Evolutionary conservation across 148 eudicot genomes (phyloP).

Genomic region (Agrostemma githago): DNA sequence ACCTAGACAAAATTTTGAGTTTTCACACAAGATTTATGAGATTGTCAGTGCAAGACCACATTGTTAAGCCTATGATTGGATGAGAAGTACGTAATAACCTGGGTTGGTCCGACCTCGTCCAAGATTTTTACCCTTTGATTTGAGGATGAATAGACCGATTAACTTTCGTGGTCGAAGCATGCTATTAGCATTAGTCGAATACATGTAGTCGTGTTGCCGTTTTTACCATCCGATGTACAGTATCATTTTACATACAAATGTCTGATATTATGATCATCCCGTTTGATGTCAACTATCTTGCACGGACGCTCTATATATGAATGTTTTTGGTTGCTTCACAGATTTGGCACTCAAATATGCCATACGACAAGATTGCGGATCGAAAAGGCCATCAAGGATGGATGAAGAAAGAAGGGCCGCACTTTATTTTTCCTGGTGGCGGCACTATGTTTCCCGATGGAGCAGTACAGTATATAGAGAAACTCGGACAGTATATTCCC

Average conservation of each 20-base stretch:
- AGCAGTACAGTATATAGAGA: constrained; percentile 85
- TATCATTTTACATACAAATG: neutral
- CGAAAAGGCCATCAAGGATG: constrained; percentile 98
- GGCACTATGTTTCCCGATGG: constrained; percentile 98
- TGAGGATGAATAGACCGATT: neutral
- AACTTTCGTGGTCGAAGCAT: neutral
- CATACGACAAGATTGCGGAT: constrained; percentile 91
- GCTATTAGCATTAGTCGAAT: neutral
- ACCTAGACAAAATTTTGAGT: neutral
- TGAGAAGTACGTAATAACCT: no score
- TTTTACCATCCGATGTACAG: neutral
- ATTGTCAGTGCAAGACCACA: no score
- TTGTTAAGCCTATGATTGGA: no score
- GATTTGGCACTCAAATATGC: constrained; percentile 99
- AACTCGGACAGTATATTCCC: constrained; percentile 90
- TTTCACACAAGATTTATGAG: no score
- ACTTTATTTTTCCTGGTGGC: constrained; percentile 97
- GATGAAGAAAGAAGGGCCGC: constrained; percentile 88
- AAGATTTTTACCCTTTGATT: neutral
- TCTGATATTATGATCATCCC: neutral
- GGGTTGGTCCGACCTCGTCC: neutral
- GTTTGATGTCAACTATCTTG: neutral
- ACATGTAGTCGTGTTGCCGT: neutral
- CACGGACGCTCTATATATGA: neutral
- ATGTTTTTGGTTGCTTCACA: constrained; percentile 24